These are phyloP conservation scores for Copromyces sp. DNA, from an alignment of 495 filamentous ascomycete genomes.

Conservation along the genomic window DNA sequence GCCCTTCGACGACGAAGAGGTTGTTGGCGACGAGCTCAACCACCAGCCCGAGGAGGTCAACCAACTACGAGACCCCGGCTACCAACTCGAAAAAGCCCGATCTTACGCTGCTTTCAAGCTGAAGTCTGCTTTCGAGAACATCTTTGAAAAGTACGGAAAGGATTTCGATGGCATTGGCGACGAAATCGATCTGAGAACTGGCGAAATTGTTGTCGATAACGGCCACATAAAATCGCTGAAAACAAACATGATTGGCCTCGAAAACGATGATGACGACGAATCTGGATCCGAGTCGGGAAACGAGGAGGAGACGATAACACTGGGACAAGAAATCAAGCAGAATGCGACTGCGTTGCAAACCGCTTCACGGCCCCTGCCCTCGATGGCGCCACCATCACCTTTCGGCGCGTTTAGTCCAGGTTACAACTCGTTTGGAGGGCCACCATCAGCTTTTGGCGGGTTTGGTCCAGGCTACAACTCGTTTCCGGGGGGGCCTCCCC, in stretches of 20 bases:
- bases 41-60: conserved; percentile 33
- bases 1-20: conserved; percentile 28
- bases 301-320: conserved; percentile 20
- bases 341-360: not conserved
- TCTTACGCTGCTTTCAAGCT: conserved; percentile 53
- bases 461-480: not conserved
- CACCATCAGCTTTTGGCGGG: not conserved
- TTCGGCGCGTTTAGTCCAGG: conserved; percentile 2
- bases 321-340: conserved; percentile 3
- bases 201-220: conserved; percentile 74
- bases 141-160: conserved; percentile 78
- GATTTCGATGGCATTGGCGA: conserved; percentile 67
- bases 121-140: conserved; percentile 71
- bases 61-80: conserved; percentile 35
- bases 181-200: conserved; percentile 40
- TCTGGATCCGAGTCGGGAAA: conserved; percentile 8
- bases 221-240: conserved; percentile 60
- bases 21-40: conserved; percentile 33
- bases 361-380: not conserved
- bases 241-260: conserved; percentile 10
- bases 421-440: not conserved
- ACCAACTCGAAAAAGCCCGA: conserved; percentile 47
- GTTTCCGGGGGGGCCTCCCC: not conserved
- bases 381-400: not conserved
- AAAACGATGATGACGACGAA: conserved; percentile 31